Evolutionary conservation across 2,329 filamentous ascomycete genomes (phyloP), one percentile per base, ranked within the genome.

Genomic region (Beauveria bassiana): DNA sequence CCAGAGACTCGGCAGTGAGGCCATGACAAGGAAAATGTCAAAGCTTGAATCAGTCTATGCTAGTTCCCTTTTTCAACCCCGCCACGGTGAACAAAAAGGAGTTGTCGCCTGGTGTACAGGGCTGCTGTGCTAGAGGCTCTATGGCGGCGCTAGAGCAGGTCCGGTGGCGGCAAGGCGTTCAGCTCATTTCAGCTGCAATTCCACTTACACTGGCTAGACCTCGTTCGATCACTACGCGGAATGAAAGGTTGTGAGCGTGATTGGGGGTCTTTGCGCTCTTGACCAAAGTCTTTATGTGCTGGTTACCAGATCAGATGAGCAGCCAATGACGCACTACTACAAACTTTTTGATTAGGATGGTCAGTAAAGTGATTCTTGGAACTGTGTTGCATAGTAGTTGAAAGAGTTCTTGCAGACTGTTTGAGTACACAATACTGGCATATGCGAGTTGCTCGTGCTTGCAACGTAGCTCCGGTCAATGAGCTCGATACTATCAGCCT

Each of bases 1-100:
- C 46, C 65, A 20, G 62, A 64, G 45, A 45, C 63, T 9, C 26
- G 61, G 8, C 45, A 62, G 42, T 52, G 28, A 47, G 43, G n/a
- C n/a, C 42, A 40, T 9, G 45, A 38, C 52, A 26, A 38, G 24
- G 4, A 16, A 51, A 20, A 20, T 10, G 34, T 10, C 12, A 49
- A 49, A 38, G 54, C 43, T 43, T 42, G 38, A 52, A 20, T 8
- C 9, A 38, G 3, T 38, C 34, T 20, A 20, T 12, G n/a, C 31
- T 38, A 38, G 10, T 22, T 57, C 45, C 24, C 26, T 10, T 24
- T 58, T 12, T 16, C 22, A 55, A 24, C 40, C 42, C 31, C 18
- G 26, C 42, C 40, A 26, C 7, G 38, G 42, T 43, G n/a, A 40
- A 43, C 7, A 40, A 59, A 26, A 38, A 24, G 12, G 49, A 43